Percentiles rank a stretch among this genome's conserved stretches.
These are phyloP conservation scores for Cenchrus purpureus DNA, from an alignment of 176 grass and related monocot genomes.

Conservation along the genomic window DNA sequence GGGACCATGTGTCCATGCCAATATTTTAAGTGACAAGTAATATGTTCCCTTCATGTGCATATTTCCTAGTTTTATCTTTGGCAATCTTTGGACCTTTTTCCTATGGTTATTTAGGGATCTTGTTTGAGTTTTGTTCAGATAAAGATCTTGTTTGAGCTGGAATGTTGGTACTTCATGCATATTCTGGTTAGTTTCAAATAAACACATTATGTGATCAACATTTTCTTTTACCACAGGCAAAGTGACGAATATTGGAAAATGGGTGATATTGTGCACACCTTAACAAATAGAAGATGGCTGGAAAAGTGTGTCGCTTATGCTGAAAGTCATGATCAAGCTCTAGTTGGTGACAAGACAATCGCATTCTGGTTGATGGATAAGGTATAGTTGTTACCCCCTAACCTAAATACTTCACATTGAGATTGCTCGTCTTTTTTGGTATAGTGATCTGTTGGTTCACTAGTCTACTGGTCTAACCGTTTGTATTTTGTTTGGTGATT, in stretches of 20 bases:
- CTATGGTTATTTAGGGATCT: neutral
- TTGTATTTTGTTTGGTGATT: neutral
- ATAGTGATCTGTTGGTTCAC: neutral
- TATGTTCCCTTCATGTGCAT: neutral
- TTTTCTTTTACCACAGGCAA: constrained; percentile 56
- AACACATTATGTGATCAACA: constrained; percentile 5
- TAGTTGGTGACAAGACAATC: constrained; percentile 98
- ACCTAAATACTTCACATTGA: constrained; percentile 18
- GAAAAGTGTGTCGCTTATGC: constrained; percentile 97
- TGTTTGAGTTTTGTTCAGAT: too few species aligned
- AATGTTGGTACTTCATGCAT: constrained; percentile 9
- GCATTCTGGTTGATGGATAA: constrained; percentile 97
- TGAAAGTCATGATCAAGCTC: constrained; percentile 98
- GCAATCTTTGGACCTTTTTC: neutral
- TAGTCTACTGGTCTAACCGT: neutral
- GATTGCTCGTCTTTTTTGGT: constrained; percentile 24
- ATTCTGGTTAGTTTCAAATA: neutral
- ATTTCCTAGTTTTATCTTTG: constrained; percentile 11
- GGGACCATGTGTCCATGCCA: neutral
- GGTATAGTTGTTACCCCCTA: constrained; percentile 40
- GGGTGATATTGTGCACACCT: constrained; percentile 84
- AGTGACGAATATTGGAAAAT: constrained; percentile 90
- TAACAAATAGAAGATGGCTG: constrained; percentile 94
- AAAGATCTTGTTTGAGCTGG: neutral
- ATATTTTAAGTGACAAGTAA: neutral